These are phyloP conservation scores for Podila epigama DNA, from an alignment of 192 early-diverging fungal species.

Conservation along the genomic window DNA sequence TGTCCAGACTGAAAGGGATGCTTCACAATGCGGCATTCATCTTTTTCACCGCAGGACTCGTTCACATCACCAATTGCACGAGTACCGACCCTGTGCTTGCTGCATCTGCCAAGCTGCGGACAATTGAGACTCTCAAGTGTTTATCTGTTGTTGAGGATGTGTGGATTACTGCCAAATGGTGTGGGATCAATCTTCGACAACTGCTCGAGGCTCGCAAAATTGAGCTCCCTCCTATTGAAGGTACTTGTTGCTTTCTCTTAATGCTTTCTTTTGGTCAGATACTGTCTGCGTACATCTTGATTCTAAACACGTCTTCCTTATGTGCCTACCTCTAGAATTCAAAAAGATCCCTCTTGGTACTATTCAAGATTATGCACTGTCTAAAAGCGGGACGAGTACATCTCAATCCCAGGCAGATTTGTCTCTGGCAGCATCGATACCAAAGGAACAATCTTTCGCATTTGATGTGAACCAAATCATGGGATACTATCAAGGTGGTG, in stretches of 20 bases:
- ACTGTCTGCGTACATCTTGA: not conserved
- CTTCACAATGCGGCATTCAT: constrained; percentile 35
- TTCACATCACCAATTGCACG: constrained; percentile 51
- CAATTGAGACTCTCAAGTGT: constrained; percentile 39
- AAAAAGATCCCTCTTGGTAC: constrained; percentile 19
- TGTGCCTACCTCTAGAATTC: constrained; percentile 1
- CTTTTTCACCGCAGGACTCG: constrained; percentile 47
- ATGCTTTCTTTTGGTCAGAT: not conserved
- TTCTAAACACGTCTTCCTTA: not conserved
- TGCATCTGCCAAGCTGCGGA: constrained; percentile 40
- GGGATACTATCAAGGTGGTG: constrained; percentile 31
- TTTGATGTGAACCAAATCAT: constrained; percentile 38
- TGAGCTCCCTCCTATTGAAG: constrained; percentile 24
- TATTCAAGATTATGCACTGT: constrained; percentile 16
- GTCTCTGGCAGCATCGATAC: constrained; percentile 8
- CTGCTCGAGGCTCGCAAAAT: constrained; percentile 37
- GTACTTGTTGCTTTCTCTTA: constrained; percentile 5
- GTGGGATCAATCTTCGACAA: constrained; percentile 16
- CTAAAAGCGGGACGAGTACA: not conserved
- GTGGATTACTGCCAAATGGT: constrained; percentile 20
- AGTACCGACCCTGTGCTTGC: constrained; percentile 37
- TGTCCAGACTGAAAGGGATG: constrained; percentile 18
- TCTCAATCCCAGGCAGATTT: constrained; percentile 4
- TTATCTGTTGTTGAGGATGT: constrained; percentile 36
- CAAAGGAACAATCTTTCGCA: constrained; percentile 39